Conservation (phyloP, 2,329 filamentous ascomycete genomes). For the Tolypocladium capitatum region DNA sequence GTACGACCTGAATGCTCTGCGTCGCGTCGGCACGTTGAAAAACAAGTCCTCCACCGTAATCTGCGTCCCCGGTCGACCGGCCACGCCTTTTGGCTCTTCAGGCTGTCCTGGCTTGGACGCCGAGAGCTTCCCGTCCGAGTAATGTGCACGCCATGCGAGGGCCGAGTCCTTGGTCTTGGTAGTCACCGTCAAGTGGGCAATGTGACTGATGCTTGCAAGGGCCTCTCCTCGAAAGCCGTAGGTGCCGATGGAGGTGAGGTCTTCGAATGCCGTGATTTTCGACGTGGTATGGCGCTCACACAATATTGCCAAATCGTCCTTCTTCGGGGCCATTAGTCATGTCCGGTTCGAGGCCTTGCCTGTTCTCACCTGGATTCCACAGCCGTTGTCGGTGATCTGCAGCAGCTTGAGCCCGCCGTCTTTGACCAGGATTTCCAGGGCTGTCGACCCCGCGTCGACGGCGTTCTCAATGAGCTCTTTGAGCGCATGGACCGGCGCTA, state of each 20-base stretch:
- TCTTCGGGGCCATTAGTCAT: slow-evolving; percentile 34
- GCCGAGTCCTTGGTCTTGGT: slow-evolving; percentile 82
- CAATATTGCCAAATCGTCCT: slow-evolving; percentile 79
- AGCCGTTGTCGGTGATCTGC: slow-evolving; percentile 95
- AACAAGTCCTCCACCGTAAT: slow-evolving; percentile 96
- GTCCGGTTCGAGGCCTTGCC: not conserved
- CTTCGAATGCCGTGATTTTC: slow-evolving; percentile 87
- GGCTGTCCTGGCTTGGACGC: slow-evolving; percentile 79
- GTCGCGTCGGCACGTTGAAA: slow-evolving; percentile 84
- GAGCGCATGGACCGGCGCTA: slow-evolving; percentile 87
- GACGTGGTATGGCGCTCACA: slow-evolving; percentile 96
- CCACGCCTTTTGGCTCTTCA: slow-evolving; percentile 73
- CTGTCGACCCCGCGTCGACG: slow-evolving; percentile 90
- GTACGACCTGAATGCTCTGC: slow-evolving; percentile 77
- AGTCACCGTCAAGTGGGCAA: slow-evolving; percentile 88
- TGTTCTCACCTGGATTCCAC: slow-evolving; percentile 69
- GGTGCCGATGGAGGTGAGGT: slow-evolving; percentile 76
- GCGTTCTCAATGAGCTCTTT: slow-evolving; percentile 97
- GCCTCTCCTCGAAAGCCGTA: slow-evolving; percentile 98
- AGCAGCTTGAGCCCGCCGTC: slow-evolving; percentile 90
- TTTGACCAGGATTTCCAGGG: slow-evolving; percentile 81
- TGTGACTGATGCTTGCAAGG: slow-evolving; percentile 93
- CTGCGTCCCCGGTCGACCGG: slow-evolving; percentile 80
- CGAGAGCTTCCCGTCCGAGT: slow-evolving; percentile 67
- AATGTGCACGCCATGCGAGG: slow-evolving; percentile 83